These are phyloP conservation scores for Marvania coccoides DNA, from an alignment of 139 green algal species.

Conservation along the genomic window DNA sequence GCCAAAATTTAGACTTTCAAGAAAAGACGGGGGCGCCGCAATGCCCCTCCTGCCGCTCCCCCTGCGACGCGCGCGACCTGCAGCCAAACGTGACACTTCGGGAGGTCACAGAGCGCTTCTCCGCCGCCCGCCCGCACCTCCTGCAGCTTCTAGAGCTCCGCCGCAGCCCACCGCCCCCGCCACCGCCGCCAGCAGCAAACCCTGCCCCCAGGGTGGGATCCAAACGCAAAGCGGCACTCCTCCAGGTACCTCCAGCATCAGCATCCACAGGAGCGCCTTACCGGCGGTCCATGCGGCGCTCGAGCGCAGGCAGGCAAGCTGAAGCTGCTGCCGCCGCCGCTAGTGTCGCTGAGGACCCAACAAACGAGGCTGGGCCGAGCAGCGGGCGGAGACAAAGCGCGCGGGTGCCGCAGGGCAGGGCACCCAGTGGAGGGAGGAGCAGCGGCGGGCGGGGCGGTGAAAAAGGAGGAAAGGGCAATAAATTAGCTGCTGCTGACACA, in stretches of 20 bases:
- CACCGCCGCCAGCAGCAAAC: too few relatives aligned
- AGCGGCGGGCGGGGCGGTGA: neutral
- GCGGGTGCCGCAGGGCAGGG: neutral
- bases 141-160: neutral
- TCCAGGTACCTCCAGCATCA: too few relatives aligned
- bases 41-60: constrained; percentile 25
- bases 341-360: too few relatives aligned
- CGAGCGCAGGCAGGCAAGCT: neutral
- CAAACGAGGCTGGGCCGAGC: neutral
- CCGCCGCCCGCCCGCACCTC: neutral
- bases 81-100: constrained; percentile 19
- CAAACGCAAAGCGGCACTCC: neutral
- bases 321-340: neutral
- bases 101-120: constrained; percentile 20
- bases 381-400: neutral
- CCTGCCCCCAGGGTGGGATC: too few relatives aligned
- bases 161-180: too few relatives aligned
- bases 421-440: neutral
- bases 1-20: constrained; percentile 32
- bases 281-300: too few relatives aligned
- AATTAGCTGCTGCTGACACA: neutral
- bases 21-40: constrained; percentile 9
- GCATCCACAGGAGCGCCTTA: too few relatives aligned
- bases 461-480: neutral
- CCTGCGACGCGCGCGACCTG: constrained; percentile 34